Percentiles rank a stretch among this genome's conserved stretches.
Conservation (phyloP, 78 protist genomes). For the Dictyostelium intermedium region DNA sequence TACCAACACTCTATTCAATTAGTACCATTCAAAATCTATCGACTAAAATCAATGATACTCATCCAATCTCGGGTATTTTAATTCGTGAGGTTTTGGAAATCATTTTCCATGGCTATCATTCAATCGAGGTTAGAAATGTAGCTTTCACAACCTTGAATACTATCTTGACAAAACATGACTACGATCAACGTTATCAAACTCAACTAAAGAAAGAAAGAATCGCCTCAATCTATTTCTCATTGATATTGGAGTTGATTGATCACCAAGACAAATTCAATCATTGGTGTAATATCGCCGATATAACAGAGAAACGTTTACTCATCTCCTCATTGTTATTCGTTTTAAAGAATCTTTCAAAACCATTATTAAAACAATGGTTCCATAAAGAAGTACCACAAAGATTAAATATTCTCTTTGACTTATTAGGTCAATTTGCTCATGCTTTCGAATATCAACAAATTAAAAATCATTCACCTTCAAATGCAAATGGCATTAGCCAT, state of each 20-base stretch:
- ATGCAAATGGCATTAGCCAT: not conserved
- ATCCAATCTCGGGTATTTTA: conserved; percentile 59
- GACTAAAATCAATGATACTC: conserved; percentile 9
- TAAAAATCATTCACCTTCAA: not conserved
- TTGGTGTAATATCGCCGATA: not conserved
- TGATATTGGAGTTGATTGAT: conserved; percentile 56
- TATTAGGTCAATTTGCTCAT: not conserved
- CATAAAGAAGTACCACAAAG: conserved; percentile 64
- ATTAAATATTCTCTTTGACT: conserved; percentile 13
- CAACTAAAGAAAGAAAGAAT: conserved; percentile 30
- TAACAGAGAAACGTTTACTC: conserved; percentile 15
- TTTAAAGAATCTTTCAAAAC: conserved; percentile 37
- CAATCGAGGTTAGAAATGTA: conserved; percentile 19
- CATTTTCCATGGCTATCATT: not conserved
- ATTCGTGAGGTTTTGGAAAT: conserved; percentile 31
- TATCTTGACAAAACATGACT: conserved; percentile 53
- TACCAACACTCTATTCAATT: not conserved
- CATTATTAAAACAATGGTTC: conserved; percentile 60
- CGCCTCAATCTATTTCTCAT: conserved; percentile 50
- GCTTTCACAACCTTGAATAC: conserved; percentile 31
- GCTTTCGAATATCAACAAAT: conserved; percentile 47
- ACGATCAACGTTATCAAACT: conserved; percentile 57
- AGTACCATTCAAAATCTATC: conserved; percentile 12
- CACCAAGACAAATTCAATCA: conserved; percentile 17
- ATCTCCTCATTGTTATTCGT: conserved; percentile 27